Conservation (phyloP, 371 early-diverging fungal species). For the Blakeslea trispora region DNA sequence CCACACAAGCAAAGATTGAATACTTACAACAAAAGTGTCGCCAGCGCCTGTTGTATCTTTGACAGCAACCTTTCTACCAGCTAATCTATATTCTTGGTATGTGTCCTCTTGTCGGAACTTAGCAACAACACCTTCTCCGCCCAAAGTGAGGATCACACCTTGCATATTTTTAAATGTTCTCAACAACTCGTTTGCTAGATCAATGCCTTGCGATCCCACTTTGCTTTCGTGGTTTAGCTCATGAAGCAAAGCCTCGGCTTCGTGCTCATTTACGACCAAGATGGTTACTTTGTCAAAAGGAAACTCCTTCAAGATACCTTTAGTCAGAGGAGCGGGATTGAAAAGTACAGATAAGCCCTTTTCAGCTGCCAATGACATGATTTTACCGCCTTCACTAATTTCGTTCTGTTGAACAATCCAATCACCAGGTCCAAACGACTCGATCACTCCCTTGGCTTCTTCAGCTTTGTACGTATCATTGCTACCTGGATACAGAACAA, state of each 20-base stretch:
- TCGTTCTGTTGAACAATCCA: slow-evolving; percentile 88
- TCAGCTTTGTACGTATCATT: slow-evolving; percentile 60
- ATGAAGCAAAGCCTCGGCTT: slow-evolving; percentile 56
- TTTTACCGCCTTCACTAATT: slow-evolving; percentile 70
- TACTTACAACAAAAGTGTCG: slow-evolving; percentile 80
- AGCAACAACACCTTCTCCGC: slow-evolving; percentile 65
- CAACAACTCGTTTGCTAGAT: slow-evolving; percentile 45
- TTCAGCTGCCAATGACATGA: slow-evolving; percentile 60
- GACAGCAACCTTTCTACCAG: slow-evolving; percentile 49
- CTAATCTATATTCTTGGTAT: slow-evolving; percentile 40
- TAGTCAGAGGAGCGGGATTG: slow-evolving; percentile 87
- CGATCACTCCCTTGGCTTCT: slow-evolving; percentile 35
- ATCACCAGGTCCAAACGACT: slow-evolving; percentile 57
- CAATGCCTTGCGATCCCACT: slow-evolving; percentile 26
- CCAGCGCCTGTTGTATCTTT: slow-evolving; percentile 82
- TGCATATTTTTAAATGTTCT: slow-evolving; percentile 46
- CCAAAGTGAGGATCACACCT: slow-evolving; percentile 76
- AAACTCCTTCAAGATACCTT: slow-evolving; percentile 51
- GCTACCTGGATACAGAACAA: slow-evolving; percentile 83
- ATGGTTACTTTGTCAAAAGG: slow-evolving; percentile 71
- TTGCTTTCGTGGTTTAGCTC: slow-evolving; percentile 25
- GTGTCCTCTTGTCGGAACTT: slow-evolving; percentile 42
- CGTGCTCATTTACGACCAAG: slow-evolving; percentile 81
- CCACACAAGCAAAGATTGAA: neutral
- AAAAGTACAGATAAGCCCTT: slow-evolving; percentile 69